Evolutionary conservation across 129 eudicot species (phyloP).

Genomic region (Gnaphalium uliginosum): DNA sequence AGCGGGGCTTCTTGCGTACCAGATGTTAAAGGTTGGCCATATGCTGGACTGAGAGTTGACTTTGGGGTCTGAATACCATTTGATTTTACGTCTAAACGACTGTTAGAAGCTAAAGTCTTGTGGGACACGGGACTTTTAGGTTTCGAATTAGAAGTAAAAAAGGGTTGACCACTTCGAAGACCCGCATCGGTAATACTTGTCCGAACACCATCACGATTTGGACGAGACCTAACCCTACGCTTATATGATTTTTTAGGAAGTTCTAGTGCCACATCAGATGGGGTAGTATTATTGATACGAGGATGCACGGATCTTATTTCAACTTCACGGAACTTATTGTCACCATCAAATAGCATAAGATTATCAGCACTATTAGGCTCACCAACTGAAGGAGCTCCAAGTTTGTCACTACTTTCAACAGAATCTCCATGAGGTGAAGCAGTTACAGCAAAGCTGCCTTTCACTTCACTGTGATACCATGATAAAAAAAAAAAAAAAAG

Average conservation of each 20-base stretch:
- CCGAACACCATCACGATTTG: conserved; percentile 72
- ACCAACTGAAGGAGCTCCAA: conserved; percentile 54
- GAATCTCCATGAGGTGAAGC: conserved; percentile 97
- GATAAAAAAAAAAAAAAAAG: conserved; percentile 6
- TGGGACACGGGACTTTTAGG: conserved; percentile 43
- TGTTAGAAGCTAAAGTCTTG: conserved; percentile 41
- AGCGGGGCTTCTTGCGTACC: conserved; percentile 34
- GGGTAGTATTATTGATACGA: conserved; percentile 52
- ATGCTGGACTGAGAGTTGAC: conserved; percentile 33
- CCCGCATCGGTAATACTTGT: conserved; percentile 54
- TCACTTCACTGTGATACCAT: conserved; percentile 68
- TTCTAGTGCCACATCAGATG: conserved; percentile 58
- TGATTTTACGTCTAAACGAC: conserved; percentile 45
- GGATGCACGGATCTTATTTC: conserved; percentile 32
- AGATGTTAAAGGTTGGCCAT: conserved; percentile 35
- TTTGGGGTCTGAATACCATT: conserved; percentile 42
- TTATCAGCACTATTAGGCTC: conserved; percentile 97
- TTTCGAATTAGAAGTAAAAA: conserved; percentile 19
- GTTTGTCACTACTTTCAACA: conserved; percentile 87
- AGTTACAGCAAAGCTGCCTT: conserved; percentile 83
- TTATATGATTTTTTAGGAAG: conserved; percentile 77
- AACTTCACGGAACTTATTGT: conserved; percentile 54
- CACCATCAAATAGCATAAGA: conserved; percentile 83
- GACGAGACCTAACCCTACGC: conserved; percentile 72
- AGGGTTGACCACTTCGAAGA: conserved; percentile 34